Percentiles rank a stretch among this genome's conserved stretches.
Conservation (phyloP, 257 asterid species). For the Verbena officinalis region DNA sequence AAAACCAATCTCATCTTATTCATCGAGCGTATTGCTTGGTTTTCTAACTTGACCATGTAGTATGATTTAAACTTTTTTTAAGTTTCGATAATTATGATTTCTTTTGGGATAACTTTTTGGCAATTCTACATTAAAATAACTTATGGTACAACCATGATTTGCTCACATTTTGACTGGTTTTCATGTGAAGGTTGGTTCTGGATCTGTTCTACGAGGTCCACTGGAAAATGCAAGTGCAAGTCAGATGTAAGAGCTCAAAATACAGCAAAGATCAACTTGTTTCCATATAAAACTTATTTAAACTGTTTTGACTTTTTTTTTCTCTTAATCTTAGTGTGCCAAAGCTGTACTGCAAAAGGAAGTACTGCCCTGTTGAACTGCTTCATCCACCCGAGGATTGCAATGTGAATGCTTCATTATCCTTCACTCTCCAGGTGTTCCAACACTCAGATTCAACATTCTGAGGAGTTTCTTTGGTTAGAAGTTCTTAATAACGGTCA, state of each 20-base stretch:
- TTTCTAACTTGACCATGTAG: neutral
- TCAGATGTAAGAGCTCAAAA: constrained; percentile 51
- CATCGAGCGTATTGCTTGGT: neutral
- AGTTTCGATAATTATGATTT: neutral
- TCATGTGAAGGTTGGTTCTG: constrained; percentile 77
- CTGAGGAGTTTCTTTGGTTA: constrained; percentile 45
- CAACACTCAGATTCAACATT: constrained; percentile 41
- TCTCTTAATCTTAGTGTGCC: constrained; percentile 48
- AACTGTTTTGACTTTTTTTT: neutral
- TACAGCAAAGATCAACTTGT: constrained; percentile 4
- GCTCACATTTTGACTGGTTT: constrained; percentile 32
- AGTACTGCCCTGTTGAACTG: constrained; percentile 70
- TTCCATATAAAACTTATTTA: constrained; percentile 18
- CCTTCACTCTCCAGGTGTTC: constrained; percentile 90
- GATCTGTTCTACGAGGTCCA: constrained; percentile 78
- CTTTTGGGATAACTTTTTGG: constrained; percentile 14
- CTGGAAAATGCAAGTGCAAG: constrained; percentile 59
- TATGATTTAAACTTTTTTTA: too few relatives aligned
- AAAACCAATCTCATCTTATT: neutral
- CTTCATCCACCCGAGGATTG: constrained; percentile 93
- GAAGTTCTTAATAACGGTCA: constrained; percentile 37
- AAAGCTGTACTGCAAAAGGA: constrained; percentile 53
- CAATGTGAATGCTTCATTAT: constrained; percentile 78
- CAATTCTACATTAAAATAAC: constrained; percentile 15
- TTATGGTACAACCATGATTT: constrained; percentile 17